A percentile compares a stretch with the other conserved stretches of the same genome.
These are phyloP conservation scores for Agarophyton chilense DNA, from an alignment of 23 red algal genomes.

Conservation along the genomic window DNA sequence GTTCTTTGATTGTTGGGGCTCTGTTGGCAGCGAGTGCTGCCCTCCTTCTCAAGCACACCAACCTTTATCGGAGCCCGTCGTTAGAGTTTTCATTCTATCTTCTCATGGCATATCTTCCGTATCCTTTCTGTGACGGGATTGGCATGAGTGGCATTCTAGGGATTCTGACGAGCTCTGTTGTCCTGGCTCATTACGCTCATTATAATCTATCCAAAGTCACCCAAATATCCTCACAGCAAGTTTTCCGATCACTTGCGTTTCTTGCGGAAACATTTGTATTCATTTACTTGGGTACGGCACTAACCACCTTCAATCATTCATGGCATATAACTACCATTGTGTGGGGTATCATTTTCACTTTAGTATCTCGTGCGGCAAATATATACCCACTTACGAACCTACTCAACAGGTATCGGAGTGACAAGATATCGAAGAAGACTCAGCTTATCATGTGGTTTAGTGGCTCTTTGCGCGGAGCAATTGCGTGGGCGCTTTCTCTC, in stretches of 20 bases:
- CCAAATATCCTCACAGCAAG: constrained; percentile 92
- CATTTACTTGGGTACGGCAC: constrained; percentile 92
- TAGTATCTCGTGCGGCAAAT: constrained; percentile 89
- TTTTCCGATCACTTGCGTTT: constrained; percentile 87
- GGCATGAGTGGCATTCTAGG: constrained; percentile 93
- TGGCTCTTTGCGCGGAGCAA: constrained; percentile 91
- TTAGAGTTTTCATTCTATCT: constrained; percentile 92
- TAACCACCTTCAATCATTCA: constrained; percentile 90
- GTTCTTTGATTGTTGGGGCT: constrained; percentile 86
- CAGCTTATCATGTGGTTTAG: constrained; percentile 99
- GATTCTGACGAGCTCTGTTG: constrained; percentile 88
- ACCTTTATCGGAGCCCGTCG: constrained; percentile 80
- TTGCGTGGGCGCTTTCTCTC: constrained; percentile 98
- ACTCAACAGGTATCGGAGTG: constrained; percentile 82
- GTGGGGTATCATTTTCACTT: constrained; percentile 88
- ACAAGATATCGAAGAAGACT: constrained; percentile 89
- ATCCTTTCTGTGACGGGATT: constrained; percentile 93
- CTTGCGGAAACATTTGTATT: constrained; percentile 98
- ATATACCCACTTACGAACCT: constrained; percentile 88
- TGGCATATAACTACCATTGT: constrained; percentile 91
- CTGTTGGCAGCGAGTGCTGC: constrained; percentile 60
- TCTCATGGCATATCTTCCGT: constrained; percentile 95
- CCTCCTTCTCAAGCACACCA: constrained; percentile 84
- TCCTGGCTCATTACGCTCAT: constrained; percentile 92
- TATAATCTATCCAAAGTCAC: constrained; percentile 89